A percentile compares a stretch with the other conserved stretches of the same genome.
phyloP scores from a whole-genome alignment of 495 filamentous ascomycete species.

The Tuber magnatum region DNA sequence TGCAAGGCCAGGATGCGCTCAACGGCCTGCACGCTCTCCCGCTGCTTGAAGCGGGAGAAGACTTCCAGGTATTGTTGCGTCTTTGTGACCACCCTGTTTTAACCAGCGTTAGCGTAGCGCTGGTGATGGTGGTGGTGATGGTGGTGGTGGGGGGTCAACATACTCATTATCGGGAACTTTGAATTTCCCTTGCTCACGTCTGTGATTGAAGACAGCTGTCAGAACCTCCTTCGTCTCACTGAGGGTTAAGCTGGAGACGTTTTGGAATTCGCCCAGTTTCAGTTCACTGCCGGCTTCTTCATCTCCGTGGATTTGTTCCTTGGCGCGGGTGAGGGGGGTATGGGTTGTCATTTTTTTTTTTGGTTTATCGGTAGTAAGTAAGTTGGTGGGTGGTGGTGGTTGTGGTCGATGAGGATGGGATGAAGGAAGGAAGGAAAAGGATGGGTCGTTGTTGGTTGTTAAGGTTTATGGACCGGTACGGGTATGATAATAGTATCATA shows the following conservation, averaged over 20 bases:
- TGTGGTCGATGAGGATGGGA: neutral
- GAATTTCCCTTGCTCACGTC: constrained; percentile 54
- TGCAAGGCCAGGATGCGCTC: constrained; percentile 70
- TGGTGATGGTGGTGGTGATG: too few relatives aligned
- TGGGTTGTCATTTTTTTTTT: constrained; percentile 9
- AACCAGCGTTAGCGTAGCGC: constrained; percentile 16
- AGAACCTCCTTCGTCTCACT: constrained; percentile 89
- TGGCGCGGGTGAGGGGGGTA: constrained; percentile 60
- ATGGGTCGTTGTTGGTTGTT: too few relatives aligned
- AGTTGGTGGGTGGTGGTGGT: neutral
- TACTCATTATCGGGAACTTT: constrained; percentile 62
- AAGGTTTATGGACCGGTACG: too few relatives aligned
- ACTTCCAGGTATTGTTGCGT: constrained; percentile 85
- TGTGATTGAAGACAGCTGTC: constrained; percentile 71
- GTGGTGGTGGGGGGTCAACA: constrained; percentile 8
- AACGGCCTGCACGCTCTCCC: constrained; percentile 86
- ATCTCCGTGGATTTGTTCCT: constrained; percentile 66
- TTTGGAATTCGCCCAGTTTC: constrained; percentile 82
- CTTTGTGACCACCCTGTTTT: constrained; percentile 58
- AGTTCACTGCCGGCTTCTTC: constrained; percentile 79
- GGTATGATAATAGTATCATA: too few relatives aligned
- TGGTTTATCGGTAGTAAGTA: too few relatives aligned
- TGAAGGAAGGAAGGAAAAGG: neutral
- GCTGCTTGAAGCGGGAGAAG: constrained; percentile 90
- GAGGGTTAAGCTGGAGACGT: constrained; percentile 77